Base-by-base conservation (phyloP, 2,329 filamentous ascomycete species). In the Phaeoacremonium minimum region DNA sequence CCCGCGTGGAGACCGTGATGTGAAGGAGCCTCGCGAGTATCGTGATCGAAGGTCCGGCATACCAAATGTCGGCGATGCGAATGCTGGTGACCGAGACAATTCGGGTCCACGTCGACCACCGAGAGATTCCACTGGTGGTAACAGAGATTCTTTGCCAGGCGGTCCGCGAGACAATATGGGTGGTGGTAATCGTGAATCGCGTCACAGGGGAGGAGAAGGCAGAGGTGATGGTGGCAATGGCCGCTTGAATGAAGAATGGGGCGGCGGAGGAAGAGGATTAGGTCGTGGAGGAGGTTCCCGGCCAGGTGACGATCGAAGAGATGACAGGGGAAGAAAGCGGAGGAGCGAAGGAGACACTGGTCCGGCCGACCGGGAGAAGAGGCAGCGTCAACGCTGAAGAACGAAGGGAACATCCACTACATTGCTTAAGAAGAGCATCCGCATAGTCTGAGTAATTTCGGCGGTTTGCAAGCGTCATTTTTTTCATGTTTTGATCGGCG, bases 301-400 rank as follows among this genome's bases (percentile, higher is more conserved):
- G 33, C 47, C 44, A 17, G 45, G 43, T 12, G 55, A 58, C 17
- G 51, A 57, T 6, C 51, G 53, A 31, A 51, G 56, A 6, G 56
- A 47, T 9, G 42, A 46, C 8, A 43, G 55, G 4, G 51, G 56
- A 19, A 53, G 61, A 43, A 70, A 70, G 50, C 63, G 66, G 26
- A 61, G 61, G 47, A 75, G 70, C 45, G 73, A 75, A 41, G 73
- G 75, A 35, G 66, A 65, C 15, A 49, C 53, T 22, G 45, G 47
- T 15, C 46, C 52, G 13, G 65, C 53, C 47, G 71, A 75, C 28
- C 62, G 69, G 40, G 73, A 78, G 42, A 79, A 79, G 63, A 64
- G 75, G 53, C 65, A 60, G 44, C 66, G 75, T n/a, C n/a, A n/a
- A n/a, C n/a, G n/a, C n/a, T n/a, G n/a, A n/a, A n/a, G n/a, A n/a